Percentiles rank a stretch among this genome's conserved stretches.
Evolutionary conservation across 2,329 filamentous ascomycete species (phyloP).

Genomic region (Colletotrichum sp.): DNA sequence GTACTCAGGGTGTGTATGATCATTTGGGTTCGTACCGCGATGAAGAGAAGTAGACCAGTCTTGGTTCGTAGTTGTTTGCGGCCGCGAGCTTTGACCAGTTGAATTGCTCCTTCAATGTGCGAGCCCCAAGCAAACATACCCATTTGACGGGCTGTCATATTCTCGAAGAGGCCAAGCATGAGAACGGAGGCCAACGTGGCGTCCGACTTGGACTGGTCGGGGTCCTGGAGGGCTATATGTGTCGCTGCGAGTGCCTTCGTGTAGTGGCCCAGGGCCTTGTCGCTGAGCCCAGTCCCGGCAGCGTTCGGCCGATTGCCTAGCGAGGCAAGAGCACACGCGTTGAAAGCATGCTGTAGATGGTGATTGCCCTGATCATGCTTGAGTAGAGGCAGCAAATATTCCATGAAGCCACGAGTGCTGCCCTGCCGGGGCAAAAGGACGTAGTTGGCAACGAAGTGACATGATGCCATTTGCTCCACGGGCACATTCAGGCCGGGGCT

Average conservation of each 20-base stretch:
- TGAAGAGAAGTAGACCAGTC: constrained; percentile 60
- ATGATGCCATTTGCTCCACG: constrained; percentile 59
- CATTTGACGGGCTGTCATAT: constrained; percentile 31
- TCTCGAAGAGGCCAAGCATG: constrained; percentile 65
- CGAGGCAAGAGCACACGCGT: constrained; percentile 63
- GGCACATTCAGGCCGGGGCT: constrained; percentile 47
- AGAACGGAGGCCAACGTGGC: constrained; percentile 64
- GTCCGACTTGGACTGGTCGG: constrained; percentile 55
- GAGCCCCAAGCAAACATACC: constrained; percentile 59
- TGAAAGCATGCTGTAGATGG: constrained; percentile 62
- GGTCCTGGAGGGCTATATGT: constrained; percentile 57
- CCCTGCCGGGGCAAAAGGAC: constrained; percentile 58
- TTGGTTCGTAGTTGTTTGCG: constrained; percentile 59
- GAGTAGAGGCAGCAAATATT: constrained; percentile 63
- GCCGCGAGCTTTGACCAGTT: constrained; percentile 63
- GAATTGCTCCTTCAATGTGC: constrained; percentile 68
- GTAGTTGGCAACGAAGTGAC: constrained; percentile 67
- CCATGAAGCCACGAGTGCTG: constrained; percentile 60
- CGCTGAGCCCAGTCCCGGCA: constrained; percentile 34
- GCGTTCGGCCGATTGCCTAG: constrained; percentile 55
- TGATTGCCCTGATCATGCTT: constrained; percentile 45
- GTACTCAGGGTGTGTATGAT: constrained; percentile 62
- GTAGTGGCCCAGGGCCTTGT: constrained; percentile 56
- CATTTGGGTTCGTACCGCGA: constrained; percentile 66
- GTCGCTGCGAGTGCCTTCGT: constrained; percentile 58